A percentile compares a stretch with the other conserved stretches of the same genome.
Conservation (phyloP, 1,284 basidiomycete species). For the Cryptococcus amylolentus region DNA sequence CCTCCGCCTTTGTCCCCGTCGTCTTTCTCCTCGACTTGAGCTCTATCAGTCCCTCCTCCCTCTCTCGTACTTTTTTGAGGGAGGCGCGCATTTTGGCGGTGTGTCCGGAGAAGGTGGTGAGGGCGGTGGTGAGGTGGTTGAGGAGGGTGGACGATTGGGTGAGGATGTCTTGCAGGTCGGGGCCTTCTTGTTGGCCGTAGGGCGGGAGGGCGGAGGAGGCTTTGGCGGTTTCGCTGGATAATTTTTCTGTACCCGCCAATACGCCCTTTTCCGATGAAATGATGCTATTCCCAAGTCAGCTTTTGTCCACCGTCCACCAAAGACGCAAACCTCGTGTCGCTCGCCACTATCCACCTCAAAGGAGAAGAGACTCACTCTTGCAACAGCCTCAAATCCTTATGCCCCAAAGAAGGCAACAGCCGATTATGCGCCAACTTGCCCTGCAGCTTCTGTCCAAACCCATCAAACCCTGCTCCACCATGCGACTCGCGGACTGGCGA, state of each 20-base stretch:
- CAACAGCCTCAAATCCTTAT: constrained; percentile 73
- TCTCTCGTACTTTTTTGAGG: constrained; percentile 62
- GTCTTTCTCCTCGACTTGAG: constrained; percentile 66
- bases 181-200: constrained; percentile 83
- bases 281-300: constrained; percentile 56
- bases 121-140: constrained; percentile 64
- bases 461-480: constrained; percentile 20
- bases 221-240: constrained; percentile 62
- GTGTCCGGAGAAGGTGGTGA: constrained; percentile 69
- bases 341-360: background rate
- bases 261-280: constrained; percentile 85
- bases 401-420: constrained; percentile 66
- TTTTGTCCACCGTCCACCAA: no score
- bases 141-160: constrained; percentile 68
- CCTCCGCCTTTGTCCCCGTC: constrained; percentile 69
- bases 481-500: constrained; percentile 4
- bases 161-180: constrained; percentile 75
- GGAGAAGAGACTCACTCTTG: constrained; percentile 55
- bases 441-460: constrained; percentile 37
- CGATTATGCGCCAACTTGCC: constrained; percentile 45
- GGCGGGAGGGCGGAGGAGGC: constrained; percentile 69
- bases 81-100: constrained; percentile 66
- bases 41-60: constrained; percentile 79
- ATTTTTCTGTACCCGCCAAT: constrained; percentile 60
- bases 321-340: background rate